Conservation (phyloP, 2,329 filamentous ascomycete genomes). For the Fusarium tuaranense region DNA sequence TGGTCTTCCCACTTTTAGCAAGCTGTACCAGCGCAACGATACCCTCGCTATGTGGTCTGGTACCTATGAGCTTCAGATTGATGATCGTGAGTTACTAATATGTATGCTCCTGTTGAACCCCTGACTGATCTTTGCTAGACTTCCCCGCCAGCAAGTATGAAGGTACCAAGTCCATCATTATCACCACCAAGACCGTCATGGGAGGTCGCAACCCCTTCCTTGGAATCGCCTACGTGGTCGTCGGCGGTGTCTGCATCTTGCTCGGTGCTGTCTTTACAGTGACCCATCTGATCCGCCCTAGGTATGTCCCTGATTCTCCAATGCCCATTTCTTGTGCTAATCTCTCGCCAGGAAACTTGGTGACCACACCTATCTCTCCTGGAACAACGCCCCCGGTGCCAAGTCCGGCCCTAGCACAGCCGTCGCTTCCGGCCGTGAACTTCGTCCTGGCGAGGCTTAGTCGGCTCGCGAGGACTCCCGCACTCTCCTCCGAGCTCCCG, state of each 20-base stretch:
- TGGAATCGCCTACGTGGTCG: conserved; percentile 94
- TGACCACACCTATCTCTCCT: conserved; percentile 96
- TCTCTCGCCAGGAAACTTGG: conserved; percentile 82
- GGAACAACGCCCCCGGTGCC: conserved; percentile 76
- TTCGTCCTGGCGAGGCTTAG: conserved; percentile 59
- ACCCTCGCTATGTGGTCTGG: conserved; percentile 74
- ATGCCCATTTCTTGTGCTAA: neutral
- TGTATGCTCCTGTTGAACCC: neutral
- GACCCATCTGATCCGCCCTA: conserved; percentile 90
- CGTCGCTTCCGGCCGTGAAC: conserved; percentile 68
- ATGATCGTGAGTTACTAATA: conserved; percentile 73
- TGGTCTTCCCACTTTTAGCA: conserved; percentile 93
- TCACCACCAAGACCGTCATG: conserved; percentile 92
- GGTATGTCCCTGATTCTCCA: conserved; percentile 64
- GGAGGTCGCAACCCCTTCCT: conserved; percentile 96
- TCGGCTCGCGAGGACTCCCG: conserved; percentile 45
- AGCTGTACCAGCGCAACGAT: conserved; percentile 89
- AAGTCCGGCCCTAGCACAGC: conserved; percentile 57
- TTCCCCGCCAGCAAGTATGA: conserved; percentile 84
- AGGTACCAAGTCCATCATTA: conserved; percentile 89
- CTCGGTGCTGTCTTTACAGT: conserved; percentile 90
- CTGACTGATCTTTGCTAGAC: conserved; percentile 62
- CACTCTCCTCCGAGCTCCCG: conserved; percentile 32
- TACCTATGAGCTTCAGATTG: conserved; percentile 80
- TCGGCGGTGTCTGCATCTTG: conserved; percentile 91